A percentile compares a stretch with the other conserved stretches of the same genome.
Evolutionary conservation across 1,139 yeast genomes (phyloP).

Genomic region (Blastobotrys persicus): DNA sequence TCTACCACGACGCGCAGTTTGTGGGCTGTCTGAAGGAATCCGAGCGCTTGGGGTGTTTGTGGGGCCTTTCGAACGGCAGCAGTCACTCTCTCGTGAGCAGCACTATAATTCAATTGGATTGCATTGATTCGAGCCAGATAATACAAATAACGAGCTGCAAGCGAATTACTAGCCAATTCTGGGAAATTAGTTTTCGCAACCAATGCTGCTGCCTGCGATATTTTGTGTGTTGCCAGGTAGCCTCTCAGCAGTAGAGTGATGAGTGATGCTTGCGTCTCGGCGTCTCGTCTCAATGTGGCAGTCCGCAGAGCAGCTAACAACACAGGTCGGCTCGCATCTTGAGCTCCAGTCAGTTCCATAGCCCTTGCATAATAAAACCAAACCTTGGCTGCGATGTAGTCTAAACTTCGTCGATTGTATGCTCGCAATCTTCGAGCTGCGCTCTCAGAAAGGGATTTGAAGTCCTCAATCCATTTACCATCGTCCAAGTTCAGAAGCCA

Average conservation of each 20-base stretch:
- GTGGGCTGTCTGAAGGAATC: constrained; percentile 87
- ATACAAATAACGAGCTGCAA: constrained; percentile 87
- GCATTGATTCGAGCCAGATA: constrained; percentile 88
- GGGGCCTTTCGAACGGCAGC: constrained; percentile 98
- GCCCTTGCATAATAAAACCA: constrained; percentile 91
- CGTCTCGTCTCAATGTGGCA: constrained; percentile 88
- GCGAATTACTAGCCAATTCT: constrained; percentile 76
- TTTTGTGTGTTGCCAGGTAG: constrained; percentile 74
- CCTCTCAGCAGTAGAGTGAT: constrained; percentile 81
- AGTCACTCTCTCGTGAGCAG: constrained; percentile 85
- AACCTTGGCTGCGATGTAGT: constrained; percentile 80
- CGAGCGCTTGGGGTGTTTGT: constrained; percentile 78
- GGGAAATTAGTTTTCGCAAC: constrained; percentile 91
- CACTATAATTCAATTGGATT: constrained; percentile 86
- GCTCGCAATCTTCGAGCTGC: constrained; percentile 57
- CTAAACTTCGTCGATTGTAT: constrained; percentile 80
- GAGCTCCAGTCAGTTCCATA: constrained; percentile 56
- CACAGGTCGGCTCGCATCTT: constrained; percentile 61
- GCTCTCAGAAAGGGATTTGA: constrained; percentile 37
- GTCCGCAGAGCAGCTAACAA: constrained; percentile 77
- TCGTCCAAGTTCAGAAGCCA: constrained; percentile 64
- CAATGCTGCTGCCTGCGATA: constrained; percentile 83
- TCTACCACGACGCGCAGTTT: constrained; percentile 87
- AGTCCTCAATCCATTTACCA: constrained; percentile 30
- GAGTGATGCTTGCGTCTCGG: constrained; percentile 84